Conservation (phyloP, 2,329 filamentous ascomycete genomes). For the Cercospora brassicicola region DNA sequence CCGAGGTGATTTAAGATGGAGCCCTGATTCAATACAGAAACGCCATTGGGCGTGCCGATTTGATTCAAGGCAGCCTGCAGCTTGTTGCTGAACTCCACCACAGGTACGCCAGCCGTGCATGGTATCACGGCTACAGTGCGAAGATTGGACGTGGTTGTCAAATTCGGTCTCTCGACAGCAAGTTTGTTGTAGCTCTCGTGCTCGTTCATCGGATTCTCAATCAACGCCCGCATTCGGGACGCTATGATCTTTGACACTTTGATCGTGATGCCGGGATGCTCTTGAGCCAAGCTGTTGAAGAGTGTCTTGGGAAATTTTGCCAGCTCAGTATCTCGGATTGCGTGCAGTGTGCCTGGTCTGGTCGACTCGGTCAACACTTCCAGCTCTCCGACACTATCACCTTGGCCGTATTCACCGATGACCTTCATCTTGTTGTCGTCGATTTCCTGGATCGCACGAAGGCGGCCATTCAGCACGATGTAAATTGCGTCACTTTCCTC, state of each 20-base stretch:
- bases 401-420: constrained; percentile 90
- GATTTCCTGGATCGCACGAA: constrained; percentile 80
- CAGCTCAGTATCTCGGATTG: constrained; percentile 92
- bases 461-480: constrained; percentile 88
- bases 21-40: constrained; percentile 88
- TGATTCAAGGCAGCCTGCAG: constrained; percentile 85
- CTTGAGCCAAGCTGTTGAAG: constrained; percentile 95
- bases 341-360: constrained; percentile 87
- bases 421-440: constrained; percentile 81
- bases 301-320: constrained; percentile 93
- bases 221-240: constrained; percentile 82
- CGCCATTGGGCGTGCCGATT: constrained; percentile 84
- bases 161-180: constrained; percentile 58
- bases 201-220: constrained; percentile 73
- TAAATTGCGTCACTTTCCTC: constrained; percentile 99
- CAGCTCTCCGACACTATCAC: constrained; percentile 94
- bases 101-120: constrained; percentile 85
- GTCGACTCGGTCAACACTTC: constrained; percentile 94
- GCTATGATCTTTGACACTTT: constrained; percentile 99
- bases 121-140: constrained; percentile 90
- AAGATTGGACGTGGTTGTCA: constrained; percentile 85
- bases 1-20: constrained; percentile 93
- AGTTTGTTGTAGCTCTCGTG: constrained; percentile 45
- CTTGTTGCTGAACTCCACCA: constrained; percentile 89
- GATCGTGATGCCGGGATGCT: constrained; percentile 97